These are phyloP conservation scores for Thermomyces lanuginosus DNA, from an alignment of 2,329 filamentous ascomycete species.

Conservation along the genomic window DNA sequence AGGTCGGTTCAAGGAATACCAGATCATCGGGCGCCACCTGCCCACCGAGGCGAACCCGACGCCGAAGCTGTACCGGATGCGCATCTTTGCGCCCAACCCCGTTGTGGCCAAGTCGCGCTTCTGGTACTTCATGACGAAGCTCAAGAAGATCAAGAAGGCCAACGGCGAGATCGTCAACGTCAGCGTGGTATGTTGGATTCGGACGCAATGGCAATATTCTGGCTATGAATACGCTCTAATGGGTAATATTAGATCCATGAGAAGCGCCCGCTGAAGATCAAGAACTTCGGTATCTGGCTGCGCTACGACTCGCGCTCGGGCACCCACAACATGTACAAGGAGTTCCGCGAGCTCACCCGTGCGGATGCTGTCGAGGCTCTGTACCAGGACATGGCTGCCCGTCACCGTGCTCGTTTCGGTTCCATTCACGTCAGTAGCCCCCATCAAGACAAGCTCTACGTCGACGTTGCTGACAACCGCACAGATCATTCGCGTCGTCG, in stretches of 20 bases:
- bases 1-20: conserved; percentile 99
- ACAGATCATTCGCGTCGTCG: conserved; percentile 94
- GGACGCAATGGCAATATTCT: conserved; percentile 2
- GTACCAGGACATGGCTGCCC: conserved; percentile 99
- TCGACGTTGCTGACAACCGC: conserved; percentile 8
- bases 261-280: conserved; percentile 99
- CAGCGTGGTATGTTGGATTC: conserved; percentile 59
- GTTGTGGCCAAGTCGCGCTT: conserved; percentile 99
- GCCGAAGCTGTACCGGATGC: conserved; percentile 99
- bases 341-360: conserved; percentile 98
- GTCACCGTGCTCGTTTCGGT: conserved; percentile 94
- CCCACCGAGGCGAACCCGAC: conserved; percentile 93
- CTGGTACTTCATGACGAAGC: conserved; percentile 99
- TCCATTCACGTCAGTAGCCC: conserved; percentile 84
- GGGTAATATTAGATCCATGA: conserved; percentile 58
- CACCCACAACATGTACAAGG: conserved; percentile 99
- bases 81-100: conserved; percentile 95
- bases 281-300: conserved; percentile 99
- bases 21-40: conserved; percentile 99
- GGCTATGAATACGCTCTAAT: conserved; percentile 3
- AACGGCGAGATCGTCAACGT: conserved; percentile 97
- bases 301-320: conserved; percentile 99
- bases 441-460: neutral
- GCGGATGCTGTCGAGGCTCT: conserved; percentile 89
- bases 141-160: conserved; percentile 99